Percentiles rank a stretch among this genome's conserved stretches.
phyloP scores from a whole-genome alignment of 208 protist species.

The Crithidia bombi region DNA sequence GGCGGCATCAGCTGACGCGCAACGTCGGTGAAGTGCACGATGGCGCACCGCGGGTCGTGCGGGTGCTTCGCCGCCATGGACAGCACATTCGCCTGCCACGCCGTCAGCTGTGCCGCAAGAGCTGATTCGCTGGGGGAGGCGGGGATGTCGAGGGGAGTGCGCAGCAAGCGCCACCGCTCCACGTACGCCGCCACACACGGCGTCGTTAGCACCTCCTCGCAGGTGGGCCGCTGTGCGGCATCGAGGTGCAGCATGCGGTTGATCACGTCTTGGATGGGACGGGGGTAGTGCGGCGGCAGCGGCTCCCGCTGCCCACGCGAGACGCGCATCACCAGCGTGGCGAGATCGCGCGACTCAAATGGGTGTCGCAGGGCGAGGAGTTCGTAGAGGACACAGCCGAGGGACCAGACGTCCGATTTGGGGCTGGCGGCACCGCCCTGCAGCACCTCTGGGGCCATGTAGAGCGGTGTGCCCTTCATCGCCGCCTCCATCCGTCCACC shows the following conservation, averaged over 20 bases:
- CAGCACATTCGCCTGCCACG: conserved; percentile 28
- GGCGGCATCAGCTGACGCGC: conserved; percentile 30
- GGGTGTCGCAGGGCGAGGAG: conserved; percentile 84
- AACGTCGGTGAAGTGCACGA: conserved; percentile 41
- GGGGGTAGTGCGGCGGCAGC: conserved; percentile 73
- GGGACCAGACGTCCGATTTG: conserved; percentile 90
- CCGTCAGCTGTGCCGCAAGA: conserved; percentile 40
- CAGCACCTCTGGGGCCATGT: conserved; percentile 94
- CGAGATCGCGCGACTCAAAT: conserved; percentile 82
- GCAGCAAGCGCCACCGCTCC: conserved; percentile 37
- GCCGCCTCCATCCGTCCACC: conserved; percentile 40
- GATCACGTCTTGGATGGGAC: conserved; percentile 52
- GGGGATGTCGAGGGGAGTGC: conserved; percentile 33
- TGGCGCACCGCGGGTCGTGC: conserved; percentile 5
- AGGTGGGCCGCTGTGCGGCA: conserved; percentile 55
- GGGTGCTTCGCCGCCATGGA: conserved; percentile 14
- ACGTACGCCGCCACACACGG: conserved; percentile 62
- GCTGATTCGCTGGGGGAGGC: conserved; percentile 36
- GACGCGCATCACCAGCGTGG: conserved; percentile 77
- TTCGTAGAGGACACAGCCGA: conserved; percentile 93
- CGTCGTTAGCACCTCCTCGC: conserved; percentile 64
- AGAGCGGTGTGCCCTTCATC: conserved; percentile 94
- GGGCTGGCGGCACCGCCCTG: conserved; percentile 69
- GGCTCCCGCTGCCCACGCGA: conserved; percentile 66
- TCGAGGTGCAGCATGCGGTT: conserved; percentile 70